A percentile compares a stretch with the other conserved stretches of the same genome.
phyloP scores from a whole-genome alignment of 768 basidiomycete species.

The Phylloporus arenicola region DNA sequence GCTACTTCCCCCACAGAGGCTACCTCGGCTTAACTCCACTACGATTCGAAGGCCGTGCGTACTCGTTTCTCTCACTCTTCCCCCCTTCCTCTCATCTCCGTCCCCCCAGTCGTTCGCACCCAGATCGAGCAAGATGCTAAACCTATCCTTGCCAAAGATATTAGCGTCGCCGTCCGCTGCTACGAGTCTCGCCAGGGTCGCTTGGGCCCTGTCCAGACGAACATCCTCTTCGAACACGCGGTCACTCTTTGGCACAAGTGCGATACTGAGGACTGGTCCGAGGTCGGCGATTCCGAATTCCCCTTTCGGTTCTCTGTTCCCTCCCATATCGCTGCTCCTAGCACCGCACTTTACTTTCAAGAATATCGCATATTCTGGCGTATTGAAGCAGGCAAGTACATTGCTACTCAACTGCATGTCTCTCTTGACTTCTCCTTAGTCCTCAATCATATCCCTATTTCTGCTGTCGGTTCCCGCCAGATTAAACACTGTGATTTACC shows the following conservation, averaged over 20 bases:
- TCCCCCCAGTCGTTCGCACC: slow-evolving; percentile 57
- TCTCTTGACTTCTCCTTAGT: slow-evolving; percentile 39
- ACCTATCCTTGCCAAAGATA: slow-evolving; percentile 57
- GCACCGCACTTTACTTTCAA: slow-evolving; percentile 61
- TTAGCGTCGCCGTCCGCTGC: slow-evolving; percentile 74
- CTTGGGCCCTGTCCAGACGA: slow-evolving; percentile 51
- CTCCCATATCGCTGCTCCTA: slow-evolving; percentile 54
- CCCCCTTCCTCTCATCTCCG: background rate
- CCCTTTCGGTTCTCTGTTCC: slow-evolving; percentile 73
- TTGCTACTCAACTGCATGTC: background rate
- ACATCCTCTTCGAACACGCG: slow-evolving; percentile 62
- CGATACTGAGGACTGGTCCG: slow-evolving; percentile 49
- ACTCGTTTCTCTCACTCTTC: background rate
- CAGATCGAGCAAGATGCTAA: slow-evolving; percentile 66
- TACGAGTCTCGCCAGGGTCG: slow-evolving; percentile 72
- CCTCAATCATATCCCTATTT: slow-evolving; percentile 59
- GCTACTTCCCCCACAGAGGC: slow-evolving; percentile 71
- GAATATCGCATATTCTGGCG: slow-evolving; percentile 80
- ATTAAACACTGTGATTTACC: slow-evolving; percentile 67
- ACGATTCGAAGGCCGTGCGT: slow-evolving; percentile 69
- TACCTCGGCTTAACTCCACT: slow-evolving; percentile 79
- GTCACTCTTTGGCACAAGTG: slow-evolving; percentile 67
- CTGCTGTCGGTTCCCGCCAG: slow-evolving; percentile 63
- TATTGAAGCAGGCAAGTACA: slow-evolving; percentile 67
- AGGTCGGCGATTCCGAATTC: slow-evolving; percentile 59